These are phyloP conservation scores for Lagerstroemia speciosa DNA, from an alignment of 345 rosid genomes.

Conservation along the genomic window DNA sequence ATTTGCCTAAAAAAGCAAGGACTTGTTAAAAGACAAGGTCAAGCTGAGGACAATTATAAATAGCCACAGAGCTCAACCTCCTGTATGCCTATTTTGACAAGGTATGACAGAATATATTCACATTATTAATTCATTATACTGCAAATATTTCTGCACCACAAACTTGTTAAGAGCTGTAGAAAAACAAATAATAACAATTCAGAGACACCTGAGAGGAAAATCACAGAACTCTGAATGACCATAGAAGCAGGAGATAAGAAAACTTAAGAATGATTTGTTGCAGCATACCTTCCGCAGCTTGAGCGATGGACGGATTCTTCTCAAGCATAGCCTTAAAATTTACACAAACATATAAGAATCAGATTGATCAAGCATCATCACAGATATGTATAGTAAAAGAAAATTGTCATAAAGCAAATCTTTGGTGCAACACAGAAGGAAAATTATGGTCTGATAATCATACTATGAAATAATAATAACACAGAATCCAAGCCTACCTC, in stretches of 20 bases:
- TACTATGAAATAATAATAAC: background rate
- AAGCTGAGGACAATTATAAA: background rate
- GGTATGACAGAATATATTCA: background rate
- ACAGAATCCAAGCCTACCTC: constrained; percentile 40
- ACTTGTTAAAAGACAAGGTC: background rate
- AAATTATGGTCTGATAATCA: background rate
- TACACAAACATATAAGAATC: background rate
- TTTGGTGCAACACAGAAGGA: background rate
- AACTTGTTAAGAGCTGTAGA: background rate
- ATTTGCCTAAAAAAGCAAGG: constrained; percentile 19
- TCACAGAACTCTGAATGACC: background rate
- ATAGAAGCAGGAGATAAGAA: background rate
- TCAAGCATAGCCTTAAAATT: constrained; percentile 57
- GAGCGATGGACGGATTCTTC: constrained; percentile 63
- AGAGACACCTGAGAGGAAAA: background rate
- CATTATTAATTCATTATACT: background rate
- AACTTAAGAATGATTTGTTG: background rate
- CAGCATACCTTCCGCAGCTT: constrained; percentile 47
- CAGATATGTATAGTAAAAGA: background rate
- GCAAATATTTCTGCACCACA: background rate
- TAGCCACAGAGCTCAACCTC: background rate
- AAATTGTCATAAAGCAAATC: background rate
- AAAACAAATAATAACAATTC: background rate
- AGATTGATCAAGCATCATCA: background rate
- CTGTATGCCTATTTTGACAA: background rate